A percentile compares a stretch with the other conserved stretches of the same genome.
These are phyloP conservation scores for Mycena alexandri DNA, from an alignment of 768 basidiomycete genomes.

Conservation along the genomic window DNA sequence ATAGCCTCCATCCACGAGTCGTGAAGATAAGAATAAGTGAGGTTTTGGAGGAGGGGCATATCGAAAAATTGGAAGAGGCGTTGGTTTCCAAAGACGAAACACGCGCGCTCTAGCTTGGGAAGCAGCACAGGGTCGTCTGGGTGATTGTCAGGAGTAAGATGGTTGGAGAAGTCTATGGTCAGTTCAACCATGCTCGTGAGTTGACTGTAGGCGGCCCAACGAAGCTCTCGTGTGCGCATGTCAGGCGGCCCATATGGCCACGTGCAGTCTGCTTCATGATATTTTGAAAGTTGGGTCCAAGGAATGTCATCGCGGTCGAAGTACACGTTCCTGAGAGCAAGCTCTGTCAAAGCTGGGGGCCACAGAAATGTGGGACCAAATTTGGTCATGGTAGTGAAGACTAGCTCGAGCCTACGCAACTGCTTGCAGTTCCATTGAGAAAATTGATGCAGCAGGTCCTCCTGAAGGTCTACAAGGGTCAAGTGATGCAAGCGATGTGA, in stretches of 20 bases:
- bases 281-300: conserved; percentile 15
- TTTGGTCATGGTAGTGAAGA: neutral
- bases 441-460: neutral
- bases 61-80: neutral
- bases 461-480: neutral
- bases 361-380: neutral
- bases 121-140: neutral
- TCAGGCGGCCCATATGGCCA: neutral
- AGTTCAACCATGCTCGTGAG: neutral
- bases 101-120: conserved; percentile 1
- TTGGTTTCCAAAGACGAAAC: neutral
- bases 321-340: neutral
- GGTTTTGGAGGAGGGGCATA: neutral
- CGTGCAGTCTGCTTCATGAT: neutral
- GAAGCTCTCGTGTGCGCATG: neutral
- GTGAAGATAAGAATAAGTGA: neutral
- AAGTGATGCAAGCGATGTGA: neutral
- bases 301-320: neutral
- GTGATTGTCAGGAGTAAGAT: neutral
- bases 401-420: neutral
- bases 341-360: neutral
- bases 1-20: no score
- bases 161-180: neutral
- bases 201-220: conserved; percentile 8
- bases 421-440: neutral